phyloP scores from a whole-genome alignment of 2,329 filamentous ascomycete species.

The Cladophialophora immunda region DNA sequence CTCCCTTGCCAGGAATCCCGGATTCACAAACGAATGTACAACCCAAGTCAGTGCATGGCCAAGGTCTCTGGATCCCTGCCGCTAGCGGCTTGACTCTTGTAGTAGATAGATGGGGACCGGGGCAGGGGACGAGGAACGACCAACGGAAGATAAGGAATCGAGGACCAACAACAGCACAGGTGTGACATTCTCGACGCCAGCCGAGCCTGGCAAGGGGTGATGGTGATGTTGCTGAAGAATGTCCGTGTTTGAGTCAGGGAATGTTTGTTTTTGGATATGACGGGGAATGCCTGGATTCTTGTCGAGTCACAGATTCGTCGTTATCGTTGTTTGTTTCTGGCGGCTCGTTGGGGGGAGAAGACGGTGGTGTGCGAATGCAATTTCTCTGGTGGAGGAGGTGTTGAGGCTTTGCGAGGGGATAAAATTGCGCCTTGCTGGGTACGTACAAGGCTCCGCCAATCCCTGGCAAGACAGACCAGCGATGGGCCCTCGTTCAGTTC shows the following conservation, averaged over 20 bases:
- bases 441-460: background rate
- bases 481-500: too few species aligned
- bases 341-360: background rate
- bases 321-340: background rate
- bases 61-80: background rate
- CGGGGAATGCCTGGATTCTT: background rate
- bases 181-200: background rate
- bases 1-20: background rate
- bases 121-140: background rate
- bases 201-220: background rate
- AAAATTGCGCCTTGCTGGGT: background rate
- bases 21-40: background rate
- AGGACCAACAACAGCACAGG: background rate
- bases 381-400: background rate
- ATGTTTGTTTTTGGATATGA: conserved; percentile 1
- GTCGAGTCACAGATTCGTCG: background rate
- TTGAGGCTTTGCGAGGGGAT: background rate
- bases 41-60: background rate
- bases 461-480: too few species aligned
- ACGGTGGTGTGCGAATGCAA: background rate
- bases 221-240: conserved; percentile 11
- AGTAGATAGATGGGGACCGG: background rate
- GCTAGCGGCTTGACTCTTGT: background rate
- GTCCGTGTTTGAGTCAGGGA: conserved; percentile 6
- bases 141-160: background rate